Evolutionary conservation across 2,329 filamentous ascomycete species (phyloP), one percentile per base, ranked within the genome.

Genomic region (Alternaria alternata): DNA sequence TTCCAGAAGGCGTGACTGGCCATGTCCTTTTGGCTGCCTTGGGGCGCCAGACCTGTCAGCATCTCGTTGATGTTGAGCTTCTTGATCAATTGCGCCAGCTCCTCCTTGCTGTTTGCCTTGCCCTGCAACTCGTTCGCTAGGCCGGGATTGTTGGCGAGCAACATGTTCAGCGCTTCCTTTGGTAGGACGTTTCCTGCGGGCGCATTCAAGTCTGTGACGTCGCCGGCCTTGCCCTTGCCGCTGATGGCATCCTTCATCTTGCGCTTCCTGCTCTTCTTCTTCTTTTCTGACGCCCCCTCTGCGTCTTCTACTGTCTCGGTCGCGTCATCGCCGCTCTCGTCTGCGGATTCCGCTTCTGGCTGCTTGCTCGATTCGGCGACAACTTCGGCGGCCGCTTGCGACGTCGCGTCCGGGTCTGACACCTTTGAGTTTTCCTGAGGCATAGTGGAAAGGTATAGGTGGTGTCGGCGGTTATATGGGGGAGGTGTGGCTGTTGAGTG

Each of bases 1-100:
- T 93, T 89, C 95, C 95, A 99, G 83, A 99, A 99, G 81, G 96
- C 97, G 85, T 98, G 97, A 59, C 90, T 92, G 7, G 90, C 93
- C 93, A 97, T 97, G 75, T 97, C 94, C 83, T 97, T 97, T 74
- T 96, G 96, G 85, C 95, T 96, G 57, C 91, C 91, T 63, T 87
- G 89, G 7, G 92, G 84, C 16, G 93, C 90, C 72, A 92, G 79
- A 0, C 90, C 90, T 1, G 90, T 91, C 85, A 92, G 87, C 74
- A 92, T 87, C 64, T 92, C 89, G 74, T 89, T 86, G 56, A 92
- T 81, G 65, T 85, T 89, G 75, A 92, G 82, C 69, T 86, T 86
- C 79, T 87, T 87, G 65, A 89, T 74, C 65, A 84, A 73, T 47
- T 87, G 81, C 49, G 83, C 79, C 20, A 78, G 57, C 11, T 73